These are phyloP conservation scores for Cryphonectria parasitica DNA, from an alignment of 2,329 filamentous ascomycete genomes.

Conservation along the genomic window DNA sequence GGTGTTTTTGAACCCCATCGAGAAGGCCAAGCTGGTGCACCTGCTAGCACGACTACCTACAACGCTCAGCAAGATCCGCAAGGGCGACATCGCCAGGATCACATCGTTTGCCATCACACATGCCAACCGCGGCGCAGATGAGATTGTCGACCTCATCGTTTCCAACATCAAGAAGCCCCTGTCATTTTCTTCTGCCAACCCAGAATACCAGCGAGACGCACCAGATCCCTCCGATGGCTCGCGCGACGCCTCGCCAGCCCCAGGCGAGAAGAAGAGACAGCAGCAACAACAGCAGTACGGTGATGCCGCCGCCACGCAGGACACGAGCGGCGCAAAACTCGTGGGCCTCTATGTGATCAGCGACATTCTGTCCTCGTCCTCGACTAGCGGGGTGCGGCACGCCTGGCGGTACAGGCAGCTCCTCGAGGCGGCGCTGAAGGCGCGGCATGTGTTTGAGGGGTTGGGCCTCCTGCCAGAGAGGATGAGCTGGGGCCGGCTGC, in stretches of 20 bases:
- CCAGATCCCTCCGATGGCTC: conserved; percentile 43
- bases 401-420: conserved; percentile 85
- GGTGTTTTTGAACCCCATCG: conserved; percentile 77
- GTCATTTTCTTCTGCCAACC: conserved; percentile 72
- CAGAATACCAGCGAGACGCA: conserved; percentile 50
- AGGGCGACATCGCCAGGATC: conserved; percentile 83
- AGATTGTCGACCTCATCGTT: conserved; percentile 88
- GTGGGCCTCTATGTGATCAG: conserved; percentile 78
- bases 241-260: conserved; percentile 41
- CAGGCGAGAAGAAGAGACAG: conserved; percentile 41
- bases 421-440: conserved; percentile 73
- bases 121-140: conserved; percentile 81
- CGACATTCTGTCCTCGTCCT: conserved; percentile 79
- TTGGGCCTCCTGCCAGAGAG: conserved; percentile 75
- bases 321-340: conserved; percentile 74
- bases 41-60: conserved; percentile 82
- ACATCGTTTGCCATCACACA: conserved; percentile 90
- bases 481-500: conserved; percentile 77
- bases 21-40: conserved; percentile 83
- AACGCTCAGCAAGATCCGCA: conserved; percentile 72
- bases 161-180: conserved; percentile 81
- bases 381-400: conserved; percentile 77
- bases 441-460: conserved; percentile 72
- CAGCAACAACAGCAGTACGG: conserved; percentile 33
- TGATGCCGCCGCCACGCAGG: conserved; percentile 47